phyloP scores from a whole-genome alignment of 2,329 filamentous ascomycete genomes.

The Colletotrichum kahawae region DNA sequence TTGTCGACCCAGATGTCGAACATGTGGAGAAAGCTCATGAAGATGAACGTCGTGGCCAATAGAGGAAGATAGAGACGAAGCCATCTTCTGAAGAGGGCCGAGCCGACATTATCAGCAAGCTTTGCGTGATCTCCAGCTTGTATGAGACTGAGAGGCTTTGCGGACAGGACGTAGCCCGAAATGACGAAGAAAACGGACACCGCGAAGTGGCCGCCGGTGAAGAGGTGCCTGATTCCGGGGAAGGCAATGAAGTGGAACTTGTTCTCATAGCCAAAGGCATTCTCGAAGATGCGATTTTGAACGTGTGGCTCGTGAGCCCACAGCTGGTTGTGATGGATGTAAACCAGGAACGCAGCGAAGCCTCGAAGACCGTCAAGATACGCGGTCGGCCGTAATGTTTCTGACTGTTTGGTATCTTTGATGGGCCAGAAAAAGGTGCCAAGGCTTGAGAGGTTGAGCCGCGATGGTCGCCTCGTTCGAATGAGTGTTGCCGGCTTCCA shows the following conservation, averaged over 20 bases:
- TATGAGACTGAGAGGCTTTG: constrained; percentile 53
- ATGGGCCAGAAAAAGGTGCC: constrained; percentile 17
- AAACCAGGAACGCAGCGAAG: constrained; percentile 52
- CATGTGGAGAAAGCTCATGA: constrained; percentile 35
- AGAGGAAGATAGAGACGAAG: constrained; percentile 56
- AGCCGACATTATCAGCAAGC: constrained; percentile 49
- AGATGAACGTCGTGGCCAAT: constrained; percentile 58
- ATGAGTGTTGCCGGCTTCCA: constrained; percentile 32
- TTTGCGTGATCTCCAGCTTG: constrained; percentile 45
- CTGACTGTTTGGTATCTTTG: constrained; percentile 15
- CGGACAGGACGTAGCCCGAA: constrained; percentile 61
- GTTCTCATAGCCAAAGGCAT: constrained; percentile 52
- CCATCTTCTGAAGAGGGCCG: constrained; percentile 55
- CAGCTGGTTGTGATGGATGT: constrained; percentile 51
- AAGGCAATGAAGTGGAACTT: constrained; percentile 55
- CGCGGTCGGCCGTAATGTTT: constrained; percentile 41
- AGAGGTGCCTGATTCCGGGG: constrained; percentile 63
- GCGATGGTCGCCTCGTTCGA: constrained; percentile 14
- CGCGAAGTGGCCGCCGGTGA: constrained; percentile 64
- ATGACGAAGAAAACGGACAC: constrained; percentile 63
- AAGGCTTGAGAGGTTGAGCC: not conserved
- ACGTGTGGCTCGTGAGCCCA: constrained; percentile 39
- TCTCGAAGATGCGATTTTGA: constrained; percentile 37
- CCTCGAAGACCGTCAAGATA: constrained; percentile 56
- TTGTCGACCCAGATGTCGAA: constrained; percentile 42